Evolutionary conservation across 352 stramenopile species (phyloP).

Genomic region (Pythium aquatile): DNA sequence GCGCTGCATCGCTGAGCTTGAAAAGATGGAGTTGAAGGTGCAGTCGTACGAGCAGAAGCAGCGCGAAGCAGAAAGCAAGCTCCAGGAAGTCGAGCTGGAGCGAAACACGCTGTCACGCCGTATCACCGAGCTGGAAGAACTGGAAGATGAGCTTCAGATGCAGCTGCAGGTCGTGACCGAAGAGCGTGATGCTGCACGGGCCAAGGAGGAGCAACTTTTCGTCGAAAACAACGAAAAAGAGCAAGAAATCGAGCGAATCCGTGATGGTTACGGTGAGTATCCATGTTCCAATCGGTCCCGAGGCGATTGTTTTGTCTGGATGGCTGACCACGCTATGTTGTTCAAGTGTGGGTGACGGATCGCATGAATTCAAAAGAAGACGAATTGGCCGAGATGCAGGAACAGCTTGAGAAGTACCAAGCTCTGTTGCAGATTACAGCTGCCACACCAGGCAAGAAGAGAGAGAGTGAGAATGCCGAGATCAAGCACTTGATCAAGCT

Average conservation of each 20-base stretch:
- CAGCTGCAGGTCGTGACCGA: constrained; percentile 84
- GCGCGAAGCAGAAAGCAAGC: constrained; percentile 32
- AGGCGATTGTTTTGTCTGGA: background rate
- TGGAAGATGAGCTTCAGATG: constrained; percentile 75
- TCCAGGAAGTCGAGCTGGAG: constrained; percentile 38
- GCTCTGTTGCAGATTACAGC: constrained; percentile 64
- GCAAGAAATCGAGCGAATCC: constrained; percentile 86
- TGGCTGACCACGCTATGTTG: constrained; percentile 9
- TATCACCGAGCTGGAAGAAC: constrained; percentile 61
- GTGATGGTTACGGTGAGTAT: constrained; percentile 74
- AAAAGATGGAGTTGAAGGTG: constrained; percentile 67
- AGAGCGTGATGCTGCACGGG: constrained; percentile 72
- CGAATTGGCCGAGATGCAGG: constrained; percentile 79
- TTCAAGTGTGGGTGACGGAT: constrained; percentile 83
- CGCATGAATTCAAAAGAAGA: constrained; percentile 90
- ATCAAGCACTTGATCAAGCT: constrained; percentile 38
- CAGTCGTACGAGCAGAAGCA: constrained; percentile 46
- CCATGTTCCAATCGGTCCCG: background rate
- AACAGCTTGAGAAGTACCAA: constrained; percentile 85
- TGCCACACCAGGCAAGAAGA: constrained; percentile 10
- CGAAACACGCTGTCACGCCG: constrained; percentile 36
- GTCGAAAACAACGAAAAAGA: constrained; percentile 84
- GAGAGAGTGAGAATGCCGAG: constrained; percentile 2
- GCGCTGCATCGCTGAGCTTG: constrained; percentile 59
- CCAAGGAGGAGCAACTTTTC: constrained; percentile 86